Percentiles rank a stretch among this genome's conserved stretches.
phyloP scores from a whole-genome alignment of 2,329 filamentous ascomycete genomes.

The Hymenoscyphus occultus region DNA sequence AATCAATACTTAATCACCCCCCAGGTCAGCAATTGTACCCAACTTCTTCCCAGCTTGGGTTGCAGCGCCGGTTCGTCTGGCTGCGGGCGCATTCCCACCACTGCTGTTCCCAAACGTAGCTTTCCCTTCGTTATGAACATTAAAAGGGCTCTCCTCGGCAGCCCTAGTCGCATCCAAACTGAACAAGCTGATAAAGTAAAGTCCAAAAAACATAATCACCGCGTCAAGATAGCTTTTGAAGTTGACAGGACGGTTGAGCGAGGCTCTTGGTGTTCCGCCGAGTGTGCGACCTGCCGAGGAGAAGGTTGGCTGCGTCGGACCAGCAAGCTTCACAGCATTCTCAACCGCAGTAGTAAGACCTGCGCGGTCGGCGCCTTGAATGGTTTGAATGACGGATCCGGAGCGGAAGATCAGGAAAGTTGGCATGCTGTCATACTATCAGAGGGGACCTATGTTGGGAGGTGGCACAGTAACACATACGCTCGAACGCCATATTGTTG shows the following conservation, averaged over 20 bases:
- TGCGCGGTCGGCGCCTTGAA: slow-evolving; percentile 76
- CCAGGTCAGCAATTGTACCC: slow-evolving; percentile 36
- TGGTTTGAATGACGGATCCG: slow-evolving; percentile 68
- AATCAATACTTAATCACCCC: slow-evolving; percentile 17
- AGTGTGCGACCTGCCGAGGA: slow-evolving; percentile 56
- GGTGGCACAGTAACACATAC: slow-evolving; percentile 41
- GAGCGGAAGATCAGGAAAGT: slow-evolving; percentile 91
- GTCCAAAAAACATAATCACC: slow-evolving; percentile 54
- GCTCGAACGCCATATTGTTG: slow-evolving; percentile 75
- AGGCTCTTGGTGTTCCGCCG: slow-evolving; percentile 41
- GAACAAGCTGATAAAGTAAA: slow-evolving; percentile 61
- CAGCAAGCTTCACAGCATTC: slow-evolving; percentile 57
- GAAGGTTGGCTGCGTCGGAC: slow-evolving; percentile 47
- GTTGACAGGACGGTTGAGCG: slow-evolving; percentile 34
- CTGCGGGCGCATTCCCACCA: slow-evolving; percentile 9
- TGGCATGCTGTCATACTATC: slow-evolving; percentile 59
- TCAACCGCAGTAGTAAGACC: slow-evolving; percentile 74
- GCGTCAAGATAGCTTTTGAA: slow-evolving; percentile 47
- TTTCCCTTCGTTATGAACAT: slow-evolving; percentile 38
- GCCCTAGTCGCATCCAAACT: slow-evolving; percentile 62
- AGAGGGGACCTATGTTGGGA: slow-evolving; percentile 9
- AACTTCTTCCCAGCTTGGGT: slow-evolving; percentile 32
- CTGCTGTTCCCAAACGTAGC: slow-evolving; percentile 6
- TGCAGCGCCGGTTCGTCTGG: slow-evolving; percentile 30
- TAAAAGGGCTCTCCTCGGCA: slow-evolving; percentile 58